phyloP scores from a whole-genome alignment of 805 yeast genomes.

The Kazachstania africana region DNA sequence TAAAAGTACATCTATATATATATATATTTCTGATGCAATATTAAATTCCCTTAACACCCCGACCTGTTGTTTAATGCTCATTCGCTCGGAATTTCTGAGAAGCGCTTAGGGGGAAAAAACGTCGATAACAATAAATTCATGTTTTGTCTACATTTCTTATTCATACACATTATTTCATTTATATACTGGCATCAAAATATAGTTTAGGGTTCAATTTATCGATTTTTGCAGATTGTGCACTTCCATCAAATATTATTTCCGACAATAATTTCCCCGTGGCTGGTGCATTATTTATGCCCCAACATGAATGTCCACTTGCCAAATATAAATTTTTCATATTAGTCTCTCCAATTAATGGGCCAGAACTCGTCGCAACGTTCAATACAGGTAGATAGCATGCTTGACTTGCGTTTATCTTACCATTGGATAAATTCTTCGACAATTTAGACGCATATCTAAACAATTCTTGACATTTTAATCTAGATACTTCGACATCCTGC shows the following conservation, averaged over 20 bases:
- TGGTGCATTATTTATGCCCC: slow-evolving; percentile 98
- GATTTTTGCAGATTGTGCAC: slow-evolving; percentile 63
- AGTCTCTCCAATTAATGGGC: slow-evolving; percentile 91
- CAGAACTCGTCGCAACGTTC: slow-evolving; percentile 84
- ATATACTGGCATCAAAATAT: slow-evolving; percentile 58
- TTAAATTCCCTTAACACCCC: too few relatives aligned
- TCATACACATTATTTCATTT: too few relatives aligned
- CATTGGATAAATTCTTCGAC: slow-evolving; percentile 56
- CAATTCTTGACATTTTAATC: slow-evolving; percentile 78
- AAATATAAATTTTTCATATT: slow-evolving; percentile 66
- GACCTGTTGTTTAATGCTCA: too few relatives aligned
- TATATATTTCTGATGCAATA: too few relatives aligned
- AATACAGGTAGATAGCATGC: slow-evolving; percentile 94
- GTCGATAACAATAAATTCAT: too few relatives aligned
- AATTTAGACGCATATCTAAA: slow-evolving; percentile 71
- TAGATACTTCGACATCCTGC: slow-evolving; percentile 82
- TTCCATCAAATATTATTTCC: slow-evolving; percentile 78
- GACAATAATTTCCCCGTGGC: slow-evolving; percentile 92
- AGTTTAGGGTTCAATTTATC: slow-evolving; percentile 75
- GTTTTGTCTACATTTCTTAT: too few relatives aligned
- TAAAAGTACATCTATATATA: too few relatives aligned
- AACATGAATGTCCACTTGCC: slow-evolving; percentile 93
- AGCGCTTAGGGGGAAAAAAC: too few relatives aligned
- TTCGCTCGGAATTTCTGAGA: too few relatives aligned
- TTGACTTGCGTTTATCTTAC: slow-evolving; percentile 70